Evolutionary conservation across 2,329 filamentous ascomycete species (phyloP).

Genomic region (Cladosporium sp.): DNA sequence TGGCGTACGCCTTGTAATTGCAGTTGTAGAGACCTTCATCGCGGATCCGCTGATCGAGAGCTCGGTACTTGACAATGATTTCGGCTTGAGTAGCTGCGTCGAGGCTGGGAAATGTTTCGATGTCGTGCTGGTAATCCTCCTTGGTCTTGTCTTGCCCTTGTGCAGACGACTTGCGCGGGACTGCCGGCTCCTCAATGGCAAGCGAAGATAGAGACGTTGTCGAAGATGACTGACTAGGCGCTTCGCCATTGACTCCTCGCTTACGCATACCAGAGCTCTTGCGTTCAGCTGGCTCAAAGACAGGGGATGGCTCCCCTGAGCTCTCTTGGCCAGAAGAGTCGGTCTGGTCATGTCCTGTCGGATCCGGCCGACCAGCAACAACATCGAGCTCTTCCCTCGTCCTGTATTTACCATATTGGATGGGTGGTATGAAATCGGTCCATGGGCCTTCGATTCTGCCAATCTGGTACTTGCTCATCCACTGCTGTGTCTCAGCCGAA

Average conservation of each 20-base stretch:
- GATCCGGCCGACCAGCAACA: slow-evolving; percentile 8
- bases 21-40: slow-evolving; percentile 77
- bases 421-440: slow-evolving; percentile 85
- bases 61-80: slow-evolving; percentile 79
- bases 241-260: neutral
- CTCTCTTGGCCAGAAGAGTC: slow-evolving; percentile 29
- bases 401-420: slow-evolving; percentile 81
- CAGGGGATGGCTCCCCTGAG: slow-evolving; percentile 55
- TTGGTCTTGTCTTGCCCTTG: slow-evolving; percentile 69
- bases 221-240: slow-evolving; percentile 41
- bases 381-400: slow-evolving; percentile 39
- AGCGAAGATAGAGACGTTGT: slow-evolving; percentile 57
- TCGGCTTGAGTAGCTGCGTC: slow-evolving; percentile 68
- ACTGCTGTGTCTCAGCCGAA: slow-evolving; percentile 67
- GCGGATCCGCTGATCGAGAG: slow-evolving; percentile 66
- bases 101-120: slow-evolving; percentile 74
- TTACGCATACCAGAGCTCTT: neutral
- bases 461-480: slow-evolving; percentile 80
- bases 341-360: slow-evolving; percentile 29
- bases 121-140: slow-evolving; percentile 71
- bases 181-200: slow-evolving; percentile 36
- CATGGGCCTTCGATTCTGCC: slow-evolving; percentile 77
- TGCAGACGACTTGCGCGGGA: slow-evolving; percentile 42
- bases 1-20: slow-evolving; percentile 73
- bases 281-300: slow-evolving; percentile 53